A percentile compares a stretch with the other conserved stretches of the same genome.
These are phyloP conservation scores for Artemisia annua DNA, from an alignment of 129 eudicot genomes.

Conservation along the genomic window DNA sequence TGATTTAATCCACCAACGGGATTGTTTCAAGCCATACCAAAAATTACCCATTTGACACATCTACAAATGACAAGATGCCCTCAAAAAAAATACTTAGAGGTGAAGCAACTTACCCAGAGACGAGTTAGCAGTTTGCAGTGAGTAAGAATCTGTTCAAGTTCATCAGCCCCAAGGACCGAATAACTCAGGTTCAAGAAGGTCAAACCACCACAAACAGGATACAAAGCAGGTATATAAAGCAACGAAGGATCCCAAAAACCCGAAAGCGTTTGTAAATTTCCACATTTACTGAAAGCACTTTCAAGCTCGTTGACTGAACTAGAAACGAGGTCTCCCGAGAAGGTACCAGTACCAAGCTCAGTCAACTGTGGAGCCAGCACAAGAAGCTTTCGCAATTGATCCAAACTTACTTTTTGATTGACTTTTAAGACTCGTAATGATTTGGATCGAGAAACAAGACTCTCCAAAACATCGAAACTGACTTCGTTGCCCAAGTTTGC, in stretches of 20 bases:
- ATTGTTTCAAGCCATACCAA: no score
- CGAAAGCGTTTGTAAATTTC: slow-evolving; percentile 46
- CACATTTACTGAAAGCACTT: slow-evolving; percentile 45
- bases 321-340: slow-evolving; percentile 48
- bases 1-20: not conserved
- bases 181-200: slow-evolving; percentile 69
- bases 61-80: not conserved
- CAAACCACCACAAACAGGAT: slow-evolving; percentile 50
- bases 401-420: slow-evolving; percentile 50
- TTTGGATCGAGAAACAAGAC: slow-evolving; percentile 68
- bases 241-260: slow-evolving; percentile 73
- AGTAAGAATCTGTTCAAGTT: slow-evolving; percentile 52
- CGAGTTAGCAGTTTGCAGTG: slow-evolving; percentile 68
- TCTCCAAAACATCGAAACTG: slow-evolving; percentile 59
- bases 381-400: slow-evolving; percentile 56
- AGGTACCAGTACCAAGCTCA: slow-evolving; percentile 81
- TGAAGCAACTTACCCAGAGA: slow-evolving; percentile 68
- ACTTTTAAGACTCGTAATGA: slow-evolving; percentile 60
- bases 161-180: slow-evolving; percentile 48
- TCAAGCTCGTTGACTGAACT: slow-evolving; percentile 37
- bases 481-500: slow-evolving; percentile 61
- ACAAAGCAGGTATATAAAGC: slow-evolving; percentile 52
- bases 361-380: slow-evolving; percentile 53
- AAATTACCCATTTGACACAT: no score
- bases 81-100: not conserved